Base-by-base conservation (phyloP, 352 stramenopile genomes). In the Phytophthora brassicae region DNA sequence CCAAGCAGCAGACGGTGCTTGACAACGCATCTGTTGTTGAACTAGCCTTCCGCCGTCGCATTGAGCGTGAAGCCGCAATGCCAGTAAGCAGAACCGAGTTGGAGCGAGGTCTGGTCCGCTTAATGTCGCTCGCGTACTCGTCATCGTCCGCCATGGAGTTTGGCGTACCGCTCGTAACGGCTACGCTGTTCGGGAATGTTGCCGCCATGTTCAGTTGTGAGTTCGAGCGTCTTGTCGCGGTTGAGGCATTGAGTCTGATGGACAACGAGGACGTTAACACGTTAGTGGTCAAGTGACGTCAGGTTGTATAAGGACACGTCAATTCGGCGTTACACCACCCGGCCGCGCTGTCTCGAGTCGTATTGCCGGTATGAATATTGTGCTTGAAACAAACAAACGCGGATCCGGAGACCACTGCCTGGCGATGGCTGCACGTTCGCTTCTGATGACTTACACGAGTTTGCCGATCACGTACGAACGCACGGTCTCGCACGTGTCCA, bases 11-110 rank as follows among this genome's bases (percentile, higher is more conserved):
- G 45, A 49, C 50, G 0, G 54, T 68, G 16, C 43, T 73, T 8
- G 65, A 73, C 41, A 66, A 73, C 42, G 55, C 60, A 2, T 36
- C 65, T 13, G 45, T 73, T 6, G 65, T 73, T 16, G 44, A 73
- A 4, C 14, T 73, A 6, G 59, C 59, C 3, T 65, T 69, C 38
- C 60, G 60, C 9, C 50, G 44, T 43, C 49, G 52, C 2, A 42
- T 64, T 0, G 35, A 60, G 9, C 49, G 66, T 26, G 60, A 69
- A 14, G 16, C n/a, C 4, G 22, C 13, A 14, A 4, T 36, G 6
- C 9, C 13, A 0, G 6, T 6, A 1, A 42, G 60, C 6, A 35
- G 16, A 17, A 63, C 57, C 11, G 26, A 44, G 4, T 64, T 54
- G 9, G 16, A 60, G 11, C 31, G 48, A 50, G 61, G 61, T 17